Conservation (phyloP, 164 flowering plant species). For the Sextonia rubra region DNA sequence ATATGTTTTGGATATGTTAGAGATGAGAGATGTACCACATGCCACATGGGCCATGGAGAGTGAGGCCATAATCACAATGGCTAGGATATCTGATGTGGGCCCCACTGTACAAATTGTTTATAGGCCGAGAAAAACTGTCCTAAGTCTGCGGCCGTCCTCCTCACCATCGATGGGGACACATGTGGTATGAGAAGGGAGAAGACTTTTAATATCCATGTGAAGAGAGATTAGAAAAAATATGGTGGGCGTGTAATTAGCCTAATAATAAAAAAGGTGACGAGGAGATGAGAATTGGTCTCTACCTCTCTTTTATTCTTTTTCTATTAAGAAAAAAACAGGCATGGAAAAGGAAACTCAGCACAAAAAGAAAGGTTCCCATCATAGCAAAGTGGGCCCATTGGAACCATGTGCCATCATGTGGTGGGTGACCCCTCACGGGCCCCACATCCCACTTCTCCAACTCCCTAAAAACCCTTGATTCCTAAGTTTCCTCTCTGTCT, state of each 20-base stretch:
- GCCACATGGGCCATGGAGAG: not conserved
- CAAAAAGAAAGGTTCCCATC: slow-evolving; percentile 20
- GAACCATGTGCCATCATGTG: slow-evolving; percentile 87
- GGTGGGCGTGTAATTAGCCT: not conserved
- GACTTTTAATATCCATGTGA: not conserved
- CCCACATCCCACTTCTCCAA: slow-evolving; percentile 46
- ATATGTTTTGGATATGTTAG: no score
- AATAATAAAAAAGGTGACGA: no score
- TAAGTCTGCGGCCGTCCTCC: not conserved
- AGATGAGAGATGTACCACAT: not conserved
- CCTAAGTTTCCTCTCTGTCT: slow-evolving; percentile 19
- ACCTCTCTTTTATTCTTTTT: not conserved
- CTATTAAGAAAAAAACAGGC: not conserved
- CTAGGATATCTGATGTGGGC: no score
- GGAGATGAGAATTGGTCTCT: not conserved
- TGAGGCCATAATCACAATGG: not conserved
- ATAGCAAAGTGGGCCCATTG: slow-evolving; percentile 42
- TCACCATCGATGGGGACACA: not conserved
- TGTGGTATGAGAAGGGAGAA: not conserved
- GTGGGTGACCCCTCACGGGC: slow-evolving; percentile 52
- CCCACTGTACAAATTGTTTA: no score
- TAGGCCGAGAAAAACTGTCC: not conserved
- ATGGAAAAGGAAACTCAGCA: not conserved
- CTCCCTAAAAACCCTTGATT: slow-evolving; percentile 21
- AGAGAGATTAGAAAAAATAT: not conserved